A percentile compares a stretch with the other conserved stretches of the same genome.
Evolutionary conservation across 2,329 filamentous ascomycete species (phyloP).

Genomic region (Alternaria infectoria): DNA sequence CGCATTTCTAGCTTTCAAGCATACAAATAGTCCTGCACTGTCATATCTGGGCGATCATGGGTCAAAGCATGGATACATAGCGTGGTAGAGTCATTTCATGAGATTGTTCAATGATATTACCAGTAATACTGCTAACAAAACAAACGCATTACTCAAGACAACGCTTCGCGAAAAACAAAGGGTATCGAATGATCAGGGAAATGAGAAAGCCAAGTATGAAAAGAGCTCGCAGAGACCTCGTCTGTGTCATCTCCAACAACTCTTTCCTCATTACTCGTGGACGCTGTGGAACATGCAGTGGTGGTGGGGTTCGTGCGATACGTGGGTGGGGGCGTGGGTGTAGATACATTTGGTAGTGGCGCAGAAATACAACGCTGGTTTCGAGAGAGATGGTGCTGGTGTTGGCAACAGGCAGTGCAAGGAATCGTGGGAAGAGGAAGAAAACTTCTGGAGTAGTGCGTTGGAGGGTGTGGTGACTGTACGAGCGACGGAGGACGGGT

Average conservation of each 20-base stretch:
- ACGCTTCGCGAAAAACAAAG: constrained; percentile 13
- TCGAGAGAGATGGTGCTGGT: background rate
- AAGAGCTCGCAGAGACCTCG: background rate
- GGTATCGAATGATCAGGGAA: constrained; percentile 21
- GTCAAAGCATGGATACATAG: background rate
- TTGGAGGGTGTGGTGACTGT: background rate
- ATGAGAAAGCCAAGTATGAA: constrained; percentile 19
- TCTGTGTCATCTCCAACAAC: background rate
- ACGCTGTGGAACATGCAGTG: background rate
- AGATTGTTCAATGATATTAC: background rate
- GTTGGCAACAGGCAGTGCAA: background rate
- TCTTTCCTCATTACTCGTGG: background rate
- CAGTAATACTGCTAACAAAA: background rate
- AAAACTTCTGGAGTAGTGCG: background rate
- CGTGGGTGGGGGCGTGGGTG: background rate
- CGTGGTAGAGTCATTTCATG: accelerated
- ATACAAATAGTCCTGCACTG: no score
- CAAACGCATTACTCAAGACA: background rate
- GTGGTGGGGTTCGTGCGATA: background rate
- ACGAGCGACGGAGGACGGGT: background rate
- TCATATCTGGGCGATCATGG: background rate
- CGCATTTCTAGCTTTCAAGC: background rate
- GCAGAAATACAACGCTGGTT: background rate
- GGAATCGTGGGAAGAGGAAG: background rate
- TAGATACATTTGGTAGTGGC: background rate